Conservation (phyloP, 352 stramenopile species). For the Paralagenidium karlingii region DNA sequence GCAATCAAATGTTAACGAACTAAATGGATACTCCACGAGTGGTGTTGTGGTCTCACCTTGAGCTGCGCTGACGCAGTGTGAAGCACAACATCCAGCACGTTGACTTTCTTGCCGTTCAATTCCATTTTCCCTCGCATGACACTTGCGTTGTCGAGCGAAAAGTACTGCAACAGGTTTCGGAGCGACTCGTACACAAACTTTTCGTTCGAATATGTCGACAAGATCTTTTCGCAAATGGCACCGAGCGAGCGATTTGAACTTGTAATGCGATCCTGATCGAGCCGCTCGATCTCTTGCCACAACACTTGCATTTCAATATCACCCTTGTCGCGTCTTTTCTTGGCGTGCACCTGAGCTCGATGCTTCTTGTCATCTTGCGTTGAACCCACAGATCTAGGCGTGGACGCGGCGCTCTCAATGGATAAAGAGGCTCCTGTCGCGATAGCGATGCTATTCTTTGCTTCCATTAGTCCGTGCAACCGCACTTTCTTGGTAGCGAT, state of each 20-base stretch:
- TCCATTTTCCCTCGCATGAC: conserved; percentile 44
- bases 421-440: background rate
- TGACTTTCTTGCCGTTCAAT: conserved; percentile 28
- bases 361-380: background rate
- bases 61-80: conserved; percentile 25
- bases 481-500: conserved; percentile 48
- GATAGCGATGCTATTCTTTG: background rate
- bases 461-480: conserved; percentile 20
- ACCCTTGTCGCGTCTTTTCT: conserved; percentile 10
- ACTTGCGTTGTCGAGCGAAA: conserved; percentile 20
- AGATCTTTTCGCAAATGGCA: conserved; percentile 38
- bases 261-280: conserved; percentile 40
- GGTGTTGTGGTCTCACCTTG: too few species aligned
- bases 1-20: background rate
- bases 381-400: background rate
- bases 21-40: background rate
- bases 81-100: conserved; percentile 48
- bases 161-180: conserved; percentile 41
- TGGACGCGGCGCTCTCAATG: background rate
- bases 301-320: conserved; percentile 51
- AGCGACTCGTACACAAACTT: conserved; percentile 62
- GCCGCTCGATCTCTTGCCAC: conserved; percentile 23
- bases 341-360: background rate
- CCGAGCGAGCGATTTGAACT: conserved; percentile 25
- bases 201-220: conserved; percentile 59